Evolutionary conservation across 2,329 filamentous ascomycete genomes (phyloP).

Genomic region (Hymenoscyphus linearis): DNA sequence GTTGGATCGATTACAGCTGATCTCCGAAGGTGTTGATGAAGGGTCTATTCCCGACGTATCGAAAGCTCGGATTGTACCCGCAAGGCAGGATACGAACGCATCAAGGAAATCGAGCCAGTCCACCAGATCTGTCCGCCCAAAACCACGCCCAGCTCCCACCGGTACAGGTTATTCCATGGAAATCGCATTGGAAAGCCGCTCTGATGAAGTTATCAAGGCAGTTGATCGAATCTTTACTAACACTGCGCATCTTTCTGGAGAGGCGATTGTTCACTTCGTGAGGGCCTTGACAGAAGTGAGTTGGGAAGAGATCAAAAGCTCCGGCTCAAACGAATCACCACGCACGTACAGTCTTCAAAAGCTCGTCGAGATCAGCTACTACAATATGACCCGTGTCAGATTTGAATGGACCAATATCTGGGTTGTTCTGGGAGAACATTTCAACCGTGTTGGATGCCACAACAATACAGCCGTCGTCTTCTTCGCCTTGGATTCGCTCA

Average conservation of each 20-base stretch:
- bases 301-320: conserved; percentile 98
- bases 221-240: conserved; percentile 97
- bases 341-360: conserved; percentile 97
- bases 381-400: conserved; percentile 98
- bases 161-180: conserved; percentile 56
- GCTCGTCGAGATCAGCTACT: conserved; percentile 97
- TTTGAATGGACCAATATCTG: conserved; percentile 99
- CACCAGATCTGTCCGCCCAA: conserved; percentile 41
- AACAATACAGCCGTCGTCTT: conserved; percentile 96
- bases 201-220: conserved; percentile 84
- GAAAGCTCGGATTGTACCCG: conserved; percentile 66
- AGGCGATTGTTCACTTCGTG: conserved; percentile 94
- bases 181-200: conserved; percentile 86
- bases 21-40: conserved; percentile 92
- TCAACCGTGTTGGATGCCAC: conserved; percentile 95
- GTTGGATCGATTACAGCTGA: conserved; percentile 88
- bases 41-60: conserved; percentile 88
- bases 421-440: conserved; percentile 96
- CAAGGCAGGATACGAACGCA: conserved; percentile 42
- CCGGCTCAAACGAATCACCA: conserved; percentile 89
- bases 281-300: conserved; percentile 89
- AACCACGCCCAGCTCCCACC: conserved; percentile 47
- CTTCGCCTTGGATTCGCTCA: conserved; percentile 90
- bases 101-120: conserved; percentile 63
- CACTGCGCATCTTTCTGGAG: conserved; percentile 85